A percentile compares a stretch with the other conserved stretches of the same genome.
These are phyloP conservation scores for Paxillus involutus DNA, from an alignment of 768 basidiomycete genomes.

Conservation along the genomic window DNA sequence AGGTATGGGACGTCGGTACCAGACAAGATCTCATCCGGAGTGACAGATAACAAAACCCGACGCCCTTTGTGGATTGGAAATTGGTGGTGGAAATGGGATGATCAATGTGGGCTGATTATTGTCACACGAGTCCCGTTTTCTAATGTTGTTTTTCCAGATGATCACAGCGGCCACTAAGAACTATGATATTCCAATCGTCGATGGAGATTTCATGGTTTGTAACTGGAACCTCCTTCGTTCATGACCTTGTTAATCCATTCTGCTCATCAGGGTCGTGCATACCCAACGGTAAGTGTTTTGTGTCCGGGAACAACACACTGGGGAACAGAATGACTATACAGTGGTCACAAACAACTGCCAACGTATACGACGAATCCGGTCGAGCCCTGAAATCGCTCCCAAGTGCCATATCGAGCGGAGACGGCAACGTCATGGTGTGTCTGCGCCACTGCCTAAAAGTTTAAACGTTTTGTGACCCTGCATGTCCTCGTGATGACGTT, in stretches of 20 bases:
- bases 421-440: slow-evolving; percentile 36
- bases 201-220: slow-evolving; percentile 45
- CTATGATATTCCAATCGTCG: slow-evolving; percentile 39
- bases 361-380: slow-evolving; percentile 26
- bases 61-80: slow-evolving; percentile 38
- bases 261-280: slow-evolving; percentile 35
- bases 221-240: not conserved
- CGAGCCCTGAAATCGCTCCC: slow-evolving; percentile 32
- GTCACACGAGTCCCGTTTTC: not conserved
- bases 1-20: not conserved
- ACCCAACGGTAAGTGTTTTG: slow-evolving; percentile 26
- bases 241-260: not conserved
- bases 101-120: slow-evolving; percentile 31
- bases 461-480: slow-evolving; percentile 4
- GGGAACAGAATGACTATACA: slow-evolving; percentile 5
- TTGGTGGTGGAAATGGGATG: slow-evolving; percentile 48
- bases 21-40: not conserved
- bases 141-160: slow-evolving; percentile 30
- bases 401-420: slow-evolving; percentile 35
- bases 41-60: slow-evolving; percentile 31
- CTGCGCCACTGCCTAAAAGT: not conserved
- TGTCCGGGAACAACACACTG: slow-evolving; percentile 8
- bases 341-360: slow-evolving; percentile 33
- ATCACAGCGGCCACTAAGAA: slow-evolving; percentile 35
- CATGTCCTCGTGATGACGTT: slow-evolving; percentile 6